A percentile compares a stretch with the other conserved stretches of the same genome.
phyloP scores from a whole-genome alignment of 2,329 filamentous ascomycete species.

The Aspergillus pseudonomiae region DNA sequence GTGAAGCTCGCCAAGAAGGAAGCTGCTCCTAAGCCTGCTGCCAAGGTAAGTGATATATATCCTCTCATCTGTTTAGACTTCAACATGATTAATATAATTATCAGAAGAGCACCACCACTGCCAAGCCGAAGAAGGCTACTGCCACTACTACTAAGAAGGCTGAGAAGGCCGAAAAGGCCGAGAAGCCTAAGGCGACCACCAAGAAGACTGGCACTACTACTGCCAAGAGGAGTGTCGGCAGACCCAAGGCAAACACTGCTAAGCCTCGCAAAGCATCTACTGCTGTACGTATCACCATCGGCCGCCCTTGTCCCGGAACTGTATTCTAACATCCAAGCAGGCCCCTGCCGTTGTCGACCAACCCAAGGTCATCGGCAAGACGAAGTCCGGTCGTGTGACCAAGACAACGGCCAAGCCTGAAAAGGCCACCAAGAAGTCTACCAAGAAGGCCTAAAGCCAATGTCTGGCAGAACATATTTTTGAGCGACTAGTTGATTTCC shows the following conservation, averaged over 20 bases:
- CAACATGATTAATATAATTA: not conserved
- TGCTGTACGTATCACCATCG: slow-evolving; percentile 33
- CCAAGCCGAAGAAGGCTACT: slow-evolving; percentile 30
- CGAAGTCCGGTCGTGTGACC: slow-evolving; percentile 82
- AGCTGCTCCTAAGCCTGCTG: slow-evolving; percentile 46
- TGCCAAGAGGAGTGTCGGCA: slow-evolving; percentile 57
- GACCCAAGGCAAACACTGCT: slow-evolving; percentile 55
- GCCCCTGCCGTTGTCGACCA: slow-evolving; percentile 70
- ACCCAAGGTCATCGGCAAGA: slow-evolving; percentile 73
- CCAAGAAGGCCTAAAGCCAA: slow-evolving; percentile 40
- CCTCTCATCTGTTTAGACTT: not conserved
- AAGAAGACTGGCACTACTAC: slow-evolving; percentile 42
- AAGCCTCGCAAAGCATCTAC: slow-evolving; percentile 58
- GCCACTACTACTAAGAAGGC: slow-evolving; percentile 46
- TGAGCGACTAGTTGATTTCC: slow-evolving; percentile 24
- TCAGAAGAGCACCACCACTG: slow-evolving; percentile 21
- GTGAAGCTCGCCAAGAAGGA: slow-evolving; percentile 91
- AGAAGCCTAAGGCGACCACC: slow-evolving; percentile 49
- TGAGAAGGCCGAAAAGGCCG: slow-evolving; percentile 52
- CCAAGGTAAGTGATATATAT: slow-evolving; percentile 31
- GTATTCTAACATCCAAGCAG: slow-evolving; percentile 41
- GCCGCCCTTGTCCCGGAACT: not conserved
- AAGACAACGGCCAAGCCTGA: slow-evolving; percentile 61
- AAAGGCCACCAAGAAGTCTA: slow-evolving; percentile 51
- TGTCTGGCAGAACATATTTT: slow-evolving; percentile 11